Conservation (phyloP, 2,329 filamentous ascomycete genomes). For the Exophiala viscosa region DNA sequence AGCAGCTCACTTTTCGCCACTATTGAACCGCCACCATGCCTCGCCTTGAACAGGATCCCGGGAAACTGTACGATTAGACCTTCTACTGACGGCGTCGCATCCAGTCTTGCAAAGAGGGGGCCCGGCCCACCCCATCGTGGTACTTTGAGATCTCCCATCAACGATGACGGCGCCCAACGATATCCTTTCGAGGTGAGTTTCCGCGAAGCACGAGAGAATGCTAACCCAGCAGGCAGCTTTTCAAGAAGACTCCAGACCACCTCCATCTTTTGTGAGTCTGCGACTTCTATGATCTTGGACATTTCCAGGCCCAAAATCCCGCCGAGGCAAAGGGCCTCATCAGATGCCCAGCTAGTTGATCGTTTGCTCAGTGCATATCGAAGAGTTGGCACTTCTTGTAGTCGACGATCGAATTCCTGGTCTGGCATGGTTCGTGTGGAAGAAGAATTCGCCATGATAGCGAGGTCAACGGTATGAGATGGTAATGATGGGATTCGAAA, state of each 20-base stretch:
- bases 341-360: constrained; percentile 4
- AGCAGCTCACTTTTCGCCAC: too few species aligned
- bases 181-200: background rate
- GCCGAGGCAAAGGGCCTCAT: constrained; percentile 11
- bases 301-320: constrained; percentile 6
- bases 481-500: too few species aligned
- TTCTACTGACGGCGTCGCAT: too few species aligned
- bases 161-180: constrained; percentile 3
- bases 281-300: constrained; percentile 2
- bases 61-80: too few species aligned
- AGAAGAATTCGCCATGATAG: too few species aligned
- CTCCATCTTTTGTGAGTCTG: constrained; percentile 5
- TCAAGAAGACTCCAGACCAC: constrained; percentile 1
- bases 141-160: too few species aligned
- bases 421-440: background rate
- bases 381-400: too few species aligned
- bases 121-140: too few species aligned
- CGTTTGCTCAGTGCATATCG: background rate
- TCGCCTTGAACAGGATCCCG: too few species aligned
- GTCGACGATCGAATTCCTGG: background rate
- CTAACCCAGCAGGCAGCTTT: background rate
- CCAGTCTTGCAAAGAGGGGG: too few species aligned
- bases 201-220: background rate
- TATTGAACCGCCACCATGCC: too few species aligned
- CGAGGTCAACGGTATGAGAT: too few species aligned